These are phyloP conservation scores for Backusella circina DNA, from an alignment of 192 early-diverging fungal genomes.

Conservation along the genomic window DNA sequence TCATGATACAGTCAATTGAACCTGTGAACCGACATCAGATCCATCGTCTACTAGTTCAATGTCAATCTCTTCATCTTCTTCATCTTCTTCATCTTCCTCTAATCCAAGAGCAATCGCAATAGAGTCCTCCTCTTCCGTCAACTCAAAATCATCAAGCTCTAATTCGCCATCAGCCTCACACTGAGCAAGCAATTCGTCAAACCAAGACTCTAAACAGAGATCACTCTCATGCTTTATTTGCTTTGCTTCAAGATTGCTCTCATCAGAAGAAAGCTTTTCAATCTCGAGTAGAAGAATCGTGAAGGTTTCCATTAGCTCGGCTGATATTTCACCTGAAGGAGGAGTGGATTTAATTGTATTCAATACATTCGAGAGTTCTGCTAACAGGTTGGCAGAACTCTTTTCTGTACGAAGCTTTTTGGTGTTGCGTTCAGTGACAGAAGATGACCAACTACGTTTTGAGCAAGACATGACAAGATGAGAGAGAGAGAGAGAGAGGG, in stretches of 20 bases:
- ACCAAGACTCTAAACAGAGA: slow-evolving; percentile 28
- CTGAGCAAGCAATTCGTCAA: slow-evolving; percentile 29
- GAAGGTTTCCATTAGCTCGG: slow-evolving; percentile 27
- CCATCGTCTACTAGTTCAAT: not conserved
- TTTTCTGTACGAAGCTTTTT: not conserved
- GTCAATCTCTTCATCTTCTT: slow-evolving; percentile 9
- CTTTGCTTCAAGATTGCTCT: slow-evolving; percentile 21
- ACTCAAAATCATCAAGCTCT: slow-evolving; percentile 8
- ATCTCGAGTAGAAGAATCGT: slow-evolving; percentile 31
- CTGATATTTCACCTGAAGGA: slow-evolving; percentile 30
- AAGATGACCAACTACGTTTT: slow-evolving; percentile 17
- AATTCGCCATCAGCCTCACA: slow-evolving; percentile 34
- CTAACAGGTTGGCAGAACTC: slow-evolving; percentile 7
- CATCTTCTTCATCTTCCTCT: slow-evolving; percentile 17
- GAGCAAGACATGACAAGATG: not conserved
- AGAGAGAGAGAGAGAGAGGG: not conserved
- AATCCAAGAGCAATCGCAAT: slow-evolving; percentile 22
- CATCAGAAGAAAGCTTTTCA: slow-evolving; percentile 29
- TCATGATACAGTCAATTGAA: not conserved
- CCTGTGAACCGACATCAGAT: not conserved
- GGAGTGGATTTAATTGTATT: slow-evolving; percentile 23
- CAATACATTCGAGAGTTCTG: slow-evolving; percentile 21
- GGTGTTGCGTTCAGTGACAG: not conserved
- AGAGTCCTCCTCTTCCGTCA: slow-evolving; percentile 22
- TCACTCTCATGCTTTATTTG: slow-evolving; percentile 30